Base-by-base conservation (phyloP, 2,329 filamentous ascomycete species). In the Sporothrix brunneoviolacea region DNA sequence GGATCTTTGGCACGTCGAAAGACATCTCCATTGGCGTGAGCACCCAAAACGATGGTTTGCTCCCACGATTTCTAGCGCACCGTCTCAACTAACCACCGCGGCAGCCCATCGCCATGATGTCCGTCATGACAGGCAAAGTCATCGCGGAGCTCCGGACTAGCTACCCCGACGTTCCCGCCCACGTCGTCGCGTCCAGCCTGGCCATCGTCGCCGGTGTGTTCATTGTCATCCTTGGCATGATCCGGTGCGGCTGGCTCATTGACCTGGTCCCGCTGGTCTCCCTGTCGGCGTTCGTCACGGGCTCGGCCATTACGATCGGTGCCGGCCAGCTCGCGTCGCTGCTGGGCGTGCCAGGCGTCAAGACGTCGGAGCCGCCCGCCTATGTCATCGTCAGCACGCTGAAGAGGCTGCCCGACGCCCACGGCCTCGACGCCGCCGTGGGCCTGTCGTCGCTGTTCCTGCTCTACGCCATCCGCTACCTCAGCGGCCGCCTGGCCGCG, bases 1-100 rank as follows among this genome's bases (percentile, higher is more conserved):
- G 86, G 86, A 78, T 88, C 51, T 91, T 91, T 62, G 87, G 85
- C 32, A 91, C 86, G 0, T 91, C 87, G 8, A 91, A 90, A 61
- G 87, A 91, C 64, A 90, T 91, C 62, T 88, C 86, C 9, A 90
- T 91, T 52, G 86, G 86, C 22, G 71, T 74, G 64, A 35, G 70
- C 57, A 24, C n/a, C 12, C 22, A 7, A 76, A n/a, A n/a, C n/a
- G n/a, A n/a, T n/a, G n/a, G n/a, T n/a, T n/a, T n/a, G n/a, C n/a
- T n/a, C n/a, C n/a, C n/a, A n/a, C n/a, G n/a, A n/a, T n/a, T n/a
- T n/a, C n/a, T n/a, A n/a, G n/a, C n/a, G n/a, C n/a, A n/a, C n/a
- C n/a, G n/a, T n/a, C n/a, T n/a, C n/a, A n/a, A n/a, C n/a, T n/a
- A n/a, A n/a, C n/a, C n/a, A n/a, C n/a, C n/a, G n/a, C n/a, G n/a